phyloP scores from a whole-genome alignment of 306 rosid species.

The Cucurbita maxima region DNA sequence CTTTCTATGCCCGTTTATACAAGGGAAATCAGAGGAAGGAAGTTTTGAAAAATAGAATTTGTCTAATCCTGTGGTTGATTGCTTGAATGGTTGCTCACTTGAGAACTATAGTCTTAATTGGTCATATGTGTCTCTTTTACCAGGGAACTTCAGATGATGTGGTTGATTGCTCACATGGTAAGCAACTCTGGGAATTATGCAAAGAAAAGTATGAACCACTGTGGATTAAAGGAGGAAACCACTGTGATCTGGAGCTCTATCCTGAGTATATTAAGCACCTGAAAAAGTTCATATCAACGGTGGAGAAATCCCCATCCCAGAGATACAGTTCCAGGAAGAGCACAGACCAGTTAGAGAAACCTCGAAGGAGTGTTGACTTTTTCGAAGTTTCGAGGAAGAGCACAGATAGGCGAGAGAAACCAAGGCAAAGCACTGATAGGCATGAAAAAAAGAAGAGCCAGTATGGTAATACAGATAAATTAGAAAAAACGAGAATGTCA shows the following conservation, averaged over 20 bases:
- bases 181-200: slow-evolving; percentile 91
- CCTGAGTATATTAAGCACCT: slow-evolving; percentile 78
- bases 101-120: neutral
- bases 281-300: slow-evolving; percentile 66
- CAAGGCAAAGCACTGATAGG: slow-evolving; percentile 71
- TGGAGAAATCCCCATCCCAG: slow-evolving; percentile 72
- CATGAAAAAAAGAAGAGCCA: slow-evolving; percentile 55
- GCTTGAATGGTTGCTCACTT: neutral
- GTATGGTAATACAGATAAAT: slow-evolving; percentile 43
- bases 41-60: neutral
- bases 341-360: slow-evolving; percentile 70
- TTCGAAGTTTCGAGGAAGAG: slow-evolving; percentile 72
- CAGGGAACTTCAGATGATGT: slow-evolving; percentile 93
- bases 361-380: slow-evolving; percentile 68
- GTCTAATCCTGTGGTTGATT: neutral
- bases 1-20: neutral
- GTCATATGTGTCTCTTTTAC: slow-evolving; percentile 8
- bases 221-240: slow-evolving; percentile 93
- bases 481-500: slow-evolving; percentile 53
- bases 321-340: slow-evolving; percentile 61
- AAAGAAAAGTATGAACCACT: slow-evolving; percentile 85
- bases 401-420: slow-evolving; percentile 80
- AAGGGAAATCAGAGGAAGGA: neutral
- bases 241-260: slow-evolving; percentile 75
- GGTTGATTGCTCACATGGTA: slow-evolving; percentile 86